phyloP scores from a whole-genome alignment of 805 yeast genomes.

The Deakozyma indianensis region DNA sequence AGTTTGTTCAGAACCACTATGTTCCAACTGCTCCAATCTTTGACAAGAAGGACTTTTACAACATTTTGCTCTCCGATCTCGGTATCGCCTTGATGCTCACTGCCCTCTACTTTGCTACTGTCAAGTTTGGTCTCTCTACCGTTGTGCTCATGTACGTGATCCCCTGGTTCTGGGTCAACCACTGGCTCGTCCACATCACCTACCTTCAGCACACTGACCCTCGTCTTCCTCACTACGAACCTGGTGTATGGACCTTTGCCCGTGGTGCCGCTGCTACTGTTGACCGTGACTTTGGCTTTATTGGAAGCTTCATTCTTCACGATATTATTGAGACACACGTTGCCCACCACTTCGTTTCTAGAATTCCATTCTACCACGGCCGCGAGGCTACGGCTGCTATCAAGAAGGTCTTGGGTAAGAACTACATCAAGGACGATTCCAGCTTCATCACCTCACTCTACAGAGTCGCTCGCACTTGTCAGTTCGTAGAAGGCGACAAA shows the following conservation, averaged over 20 bases:
- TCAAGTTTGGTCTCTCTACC: conserved; percentile 47
- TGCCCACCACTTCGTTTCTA: conserved; percentile 66
- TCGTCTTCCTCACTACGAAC: conserved; percentile 64
- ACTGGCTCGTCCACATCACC: conserved; percentile 82
- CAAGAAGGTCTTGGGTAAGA: conserved; percentile 73
- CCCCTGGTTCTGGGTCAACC: conserved; percentile 72
- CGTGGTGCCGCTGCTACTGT: conserved; percentile 86
- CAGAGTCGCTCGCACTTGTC: conserved; percentile 45
- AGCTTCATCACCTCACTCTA: conserved; percentile 59
- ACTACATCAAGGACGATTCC: conserved; percentile 52
- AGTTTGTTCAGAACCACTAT: conserved; percentile 48
- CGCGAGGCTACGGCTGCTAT: conserved; percentile 64
- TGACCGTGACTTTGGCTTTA: conserved; percentile 70
- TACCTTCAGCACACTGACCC: conserved; percentile 76
- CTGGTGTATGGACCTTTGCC: conserved; percentile 58
- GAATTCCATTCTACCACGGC: conserved; percentile 77
- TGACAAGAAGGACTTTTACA: conserved; percentile 59
- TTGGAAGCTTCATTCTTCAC: conserved; percentile 69
- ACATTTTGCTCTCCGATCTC: conserved; percentile 55
- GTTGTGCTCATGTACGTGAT: conserved; percentile 55
- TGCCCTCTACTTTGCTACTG: conserved; percentile 45
- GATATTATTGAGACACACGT: conserved; percentile 88
- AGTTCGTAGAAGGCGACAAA: conserved; percentile 53
- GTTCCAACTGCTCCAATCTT: conserved; percentile 61
- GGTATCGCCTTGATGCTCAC: conserved; percentile 45